Evolutionary conservation across 2,329 filamentous ascomycete genomes (phyloP), one percentile per base, ranked within the genome.

Genomic region (Mariannaea elegans): DNA sequence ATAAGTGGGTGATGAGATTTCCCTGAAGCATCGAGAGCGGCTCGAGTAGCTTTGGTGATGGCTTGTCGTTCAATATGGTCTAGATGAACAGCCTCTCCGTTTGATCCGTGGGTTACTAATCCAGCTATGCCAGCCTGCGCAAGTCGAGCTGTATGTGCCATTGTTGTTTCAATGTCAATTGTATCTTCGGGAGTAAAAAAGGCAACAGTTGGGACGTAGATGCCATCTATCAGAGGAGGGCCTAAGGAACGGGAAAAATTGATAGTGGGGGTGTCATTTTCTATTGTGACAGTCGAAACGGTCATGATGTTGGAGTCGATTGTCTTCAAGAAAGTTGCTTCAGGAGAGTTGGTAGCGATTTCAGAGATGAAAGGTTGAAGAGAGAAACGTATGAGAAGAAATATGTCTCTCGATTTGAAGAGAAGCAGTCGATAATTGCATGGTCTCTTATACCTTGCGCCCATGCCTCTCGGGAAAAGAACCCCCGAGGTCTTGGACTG

Each of bases 11-110:
- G 75, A 23, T 81, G 75, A 2, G 75, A 67, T 67, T 82, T 85
- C 7, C 86, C 84, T 18, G 82, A 81, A 16, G 81, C 78, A 66
- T 88, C 82, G 7, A 91, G 79, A 18, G 87, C 87, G 59, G 82
- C 79, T 18, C 87, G 84, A 3, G 87, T 90, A 18, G 84, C 80
- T 53, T 77, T 78, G n/a, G 86, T 90, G 63, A 92, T 81, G 52
- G 82, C 77, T 50, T 84, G 82, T 47, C 89, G 83, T 74, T 92
- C 89, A n/a, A 83, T 80, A 64, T 85, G 85, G 51, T 85, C 84
- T 9, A 92, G 80, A 70, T 92, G 89, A 3, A 90, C 88, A 0
- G 90, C 90, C 76, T 92, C 90, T 68, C 89, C 90, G 71, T 92
- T 92, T 67, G 87, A 90, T 38, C 89, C 89, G 73, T 91, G 89